Evolutionary conservation across 345 rosid genomes (phyloP), one percentile per base, ranked within the genome.

Genomic region (Citrus glauca): DNA sequence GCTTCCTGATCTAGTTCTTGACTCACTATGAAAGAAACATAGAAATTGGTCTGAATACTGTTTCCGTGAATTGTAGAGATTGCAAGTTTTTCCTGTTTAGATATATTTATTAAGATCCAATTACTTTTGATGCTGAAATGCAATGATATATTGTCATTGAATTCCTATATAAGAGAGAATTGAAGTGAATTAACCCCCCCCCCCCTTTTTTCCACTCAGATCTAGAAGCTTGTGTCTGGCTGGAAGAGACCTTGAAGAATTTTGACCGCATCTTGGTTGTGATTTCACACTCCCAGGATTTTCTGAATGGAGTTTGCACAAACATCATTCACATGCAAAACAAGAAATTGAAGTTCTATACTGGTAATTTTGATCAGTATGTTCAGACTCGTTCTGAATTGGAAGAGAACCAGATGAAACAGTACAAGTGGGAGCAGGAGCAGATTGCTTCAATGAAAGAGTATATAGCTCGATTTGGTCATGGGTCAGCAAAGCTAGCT

Each of bases 351-450:
- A 97, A 94, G 91, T 28, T 89, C 7, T 97, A 93, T 82, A 82
- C 96, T 57, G 99, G 99, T 45, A 97, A 97, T 79, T 97, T 80
- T 64, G 99, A 97, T 80, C 99, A 97, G 85, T 97, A 97, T 81
- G 90, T 87, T 76, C 99, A 97, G 85, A 97, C 99, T 14, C 98
- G 99, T 77, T 22, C 94, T 56, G 99, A 93, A 48, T 85, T 97
- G 66, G 99, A 97, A 80, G 99, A 94, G 83, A 97, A 97, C 83
- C 98, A 97, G 87, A 97, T 97, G 99, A 97, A 97, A 80, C 97
- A 97, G 74, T 97, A 94, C 90, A 90, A 88, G 83, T 97, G 98
- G 99, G 99, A 97, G 88, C 98, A 94, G 89, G 98, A 97, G 85
- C 99, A 97, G 88, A 97, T 97, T 81, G 72, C 98, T 76, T 82